phyloP scores from a whole-genome alignment of 257 asterid genomes.

The Gentiana dahurica region DNA sequence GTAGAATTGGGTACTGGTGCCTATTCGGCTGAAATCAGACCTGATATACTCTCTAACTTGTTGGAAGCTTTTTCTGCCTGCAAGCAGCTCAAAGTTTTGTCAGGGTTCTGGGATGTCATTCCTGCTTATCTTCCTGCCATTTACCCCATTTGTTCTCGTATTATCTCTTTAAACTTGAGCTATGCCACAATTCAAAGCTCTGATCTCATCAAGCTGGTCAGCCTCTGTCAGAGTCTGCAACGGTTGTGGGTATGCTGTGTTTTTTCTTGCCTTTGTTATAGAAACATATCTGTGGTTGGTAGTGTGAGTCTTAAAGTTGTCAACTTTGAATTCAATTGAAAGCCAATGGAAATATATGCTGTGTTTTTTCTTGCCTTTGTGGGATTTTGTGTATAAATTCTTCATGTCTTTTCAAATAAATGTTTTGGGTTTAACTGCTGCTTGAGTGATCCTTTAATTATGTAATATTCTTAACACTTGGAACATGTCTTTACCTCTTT shows the following conservation, averaged over 20 bases:
- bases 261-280: too few relatives aligned
- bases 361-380: too few relatives aligned
- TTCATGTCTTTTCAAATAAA: too few relatives aligned
- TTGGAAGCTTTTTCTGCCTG: constrained; percentile 62
- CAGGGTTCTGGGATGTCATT: constrained; percentile 89
- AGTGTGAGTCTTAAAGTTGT: too few relatives aligned
- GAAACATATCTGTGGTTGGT: too few relatives aligned
- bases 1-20: constrained; percentile 29
- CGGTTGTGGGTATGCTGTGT: constrained; percentile 63
- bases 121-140: constrained; percentile 86
- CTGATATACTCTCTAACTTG: constrained; percentile 39
- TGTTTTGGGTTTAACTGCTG: too few relatives aligned
- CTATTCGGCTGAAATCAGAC: constrained; percentile 24
- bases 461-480: too few relatives aligned
- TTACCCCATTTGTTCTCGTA: constrained; percentile 47
- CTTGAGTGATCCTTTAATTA: too few relatives aligned
- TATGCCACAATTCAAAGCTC: constrained; percentile 59
- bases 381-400: too few relatives aligned
- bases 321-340: too few relatives aligned
- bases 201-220: constrained; percentile 59
- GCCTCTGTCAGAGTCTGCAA: constrained; percentile 68
- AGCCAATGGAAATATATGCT: too few relatives aligned
- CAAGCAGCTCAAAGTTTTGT: constrained; percentile 62
- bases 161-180: constrained; percentile 78
- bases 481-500: too few relatives aligned